Base-by-base conservation (phyloP, 192 early-diverging fungal genomes). In the Entomortierella chlamydospora region DNA sequence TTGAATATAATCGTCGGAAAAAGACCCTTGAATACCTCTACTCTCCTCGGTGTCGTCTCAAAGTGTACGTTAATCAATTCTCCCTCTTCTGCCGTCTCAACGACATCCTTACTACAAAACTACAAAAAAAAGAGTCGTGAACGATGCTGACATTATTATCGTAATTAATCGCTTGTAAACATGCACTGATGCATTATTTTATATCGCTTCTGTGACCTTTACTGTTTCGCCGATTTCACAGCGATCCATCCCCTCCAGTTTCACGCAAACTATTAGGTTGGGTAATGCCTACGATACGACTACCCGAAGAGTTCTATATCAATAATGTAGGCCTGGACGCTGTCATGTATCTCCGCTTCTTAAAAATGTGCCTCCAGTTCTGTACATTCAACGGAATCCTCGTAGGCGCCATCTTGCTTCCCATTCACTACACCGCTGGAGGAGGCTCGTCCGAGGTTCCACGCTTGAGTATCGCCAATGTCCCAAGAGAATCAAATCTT, bases 301-400 rank as follows among this genome's bases (percentile, higher is more conserved):
- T 88, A 17, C 47, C 72, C 15, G 88, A 90, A 64, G 62, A 83
- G 20, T 89, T 87, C 54, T 88, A 84, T 72, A 71, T 88, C 31
- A 73, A 62, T 42, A 81, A 86, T 55, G 84, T 87, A 11, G 90
- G 90, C 4, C 69, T 91, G 17, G 90, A 91, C 47, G 87, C 90
- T 0, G 84, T 85, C 33, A 88, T 91, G 88, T 83, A 87, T 72
- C 76, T 91, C 6, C 84, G 86, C 23, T 91, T 91, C 72, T 59
- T 89, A 11, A 68, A 73, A 52, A 91, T 91, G 90, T 82, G 79
- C 56, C 61, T 87, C 25, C 81, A 86, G 26, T 85, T 91, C 43
- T 62, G 85, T 15, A 29, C 81, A 29, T 70, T 89, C 26, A 76
- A 83, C 28, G 73, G 72, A 6, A 13, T 89, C 4, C 23, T 84